phyloP scores from a whole-genome alignment of 148 eudicot genomes.

The Agrostemma githago region DNA sequence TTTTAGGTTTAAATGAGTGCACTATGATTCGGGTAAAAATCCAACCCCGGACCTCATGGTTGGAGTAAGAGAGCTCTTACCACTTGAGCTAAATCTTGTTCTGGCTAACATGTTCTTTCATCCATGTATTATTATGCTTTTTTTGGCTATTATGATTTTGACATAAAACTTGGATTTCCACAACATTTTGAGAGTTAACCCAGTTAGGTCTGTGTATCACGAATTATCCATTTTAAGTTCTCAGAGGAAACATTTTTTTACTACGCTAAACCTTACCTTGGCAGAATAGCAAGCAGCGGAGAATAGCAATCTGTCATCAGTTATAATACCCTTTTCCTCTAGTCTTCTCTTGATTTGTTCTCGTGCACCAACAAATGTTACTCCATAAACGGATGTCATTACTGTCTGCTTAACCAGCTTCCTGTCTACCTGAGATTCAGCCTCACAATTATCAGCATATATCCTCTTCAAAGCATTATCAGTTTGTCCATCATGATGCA shows the following conservation, averaged over 20 bases:
- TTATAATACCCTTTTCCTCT: constrained; percentile 74
- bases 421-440: constrained; percentile 67
- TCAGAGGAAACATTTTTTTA: not conserved
- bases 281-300: constrained; percentile 80
- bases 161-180: not conserved
- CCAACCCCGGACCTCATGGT: too few relatives aligned
- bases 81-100: too few relatives aligned
- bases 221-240: not conserved
- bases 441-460: constrained; percentile 11
- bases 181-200: not conserved
- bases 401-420: constrained; percentile 91
- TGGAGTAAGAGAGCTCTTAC: too few relatives aligned
- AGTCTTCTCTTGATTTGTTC: constrained; percentile 83
- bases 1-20: too few relatives aligned
- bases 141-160: not conserved
- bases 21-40: too few relatives aligned
- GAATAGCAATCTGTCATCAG: constrained; percentile 68
- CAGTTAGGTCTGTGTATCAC: not conserved
- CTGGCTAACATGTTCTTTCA: too few relatives aligned
- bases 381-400: constrained; percentile 95
- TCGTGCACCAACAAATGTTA: constrained; percentile 85
- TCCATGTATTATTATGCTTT: too few relatives aligned
- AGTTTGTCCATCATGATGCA: not conserved
- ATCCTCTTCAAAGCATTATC: not conserved
- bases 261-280: constrained; percentile 41